A percentile compares a stretch with the other conserved stretches of the same genome.
Evolutionary conservation across 768 basidiomycete species (phyloP).

Genomic region (Pulveroboletus sp.): DNA sequence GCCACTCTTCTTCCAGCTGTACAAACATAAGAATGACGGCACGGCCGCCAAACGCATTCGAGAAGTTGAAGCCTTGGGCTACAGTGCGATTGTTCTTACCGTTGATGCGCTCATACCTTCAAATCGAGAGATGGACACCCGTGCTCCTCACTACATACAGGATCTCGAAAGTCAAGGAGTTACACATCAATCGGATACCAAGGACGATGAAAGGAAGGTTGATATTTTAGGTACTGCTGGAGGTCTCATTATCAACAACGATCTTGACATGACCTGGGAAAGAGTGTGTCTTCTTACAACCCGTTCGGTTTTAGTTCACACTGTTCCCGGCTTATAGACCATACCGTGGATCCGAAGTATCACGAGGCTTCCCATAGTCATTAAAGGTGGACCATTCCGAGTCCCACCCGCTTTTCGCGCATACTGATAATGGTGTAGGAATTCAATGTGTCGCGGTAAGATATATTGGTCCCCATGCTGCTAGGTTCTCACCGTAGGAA

Average conservation of each 20-base stretch:
- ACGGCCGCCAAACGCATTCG: constrained; percentile 68
- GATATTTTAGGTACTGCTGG: constrained; percentile 64
- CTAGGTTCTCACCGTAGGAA: constrained; percentile 30
- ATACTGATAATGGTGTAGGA: constrained; percentile 38
- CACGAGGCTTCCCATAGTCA: constrained; percentile 66
- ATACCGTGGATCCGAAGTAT: constrained; percentile 75
- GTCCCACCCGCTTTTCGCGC: not conserved
- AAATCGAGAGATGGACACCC: constrained; percentile 75
- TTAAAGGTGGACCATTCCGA: constrained; percentile 58
- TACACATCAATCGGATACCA: constrained; percentile 21
- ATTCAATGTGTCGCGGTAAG: constrained; percentile 68
- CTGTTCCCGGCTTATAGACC: constrained; percentile 41
- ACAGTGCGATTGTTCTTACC: constrained; percentile 87
- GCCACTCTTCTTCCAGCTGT: constrained; percentile 79
- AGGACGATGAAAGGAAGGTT: constrained; percentile 32
- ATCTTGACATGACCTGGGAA: constrained; percentile 77
- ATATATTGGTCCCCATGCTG: not conserved
- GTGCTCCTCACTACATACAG: constrained; percentile 55
- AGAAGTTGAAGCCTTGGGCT: constrained; percentile 70
- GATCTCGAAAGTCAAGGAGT: constrained; percentile 47
- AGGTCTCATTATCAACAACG: constrained; percentile 61
- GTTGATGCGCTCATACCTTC: constrained; percentile 86
- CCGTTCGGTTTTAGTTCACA: not conserved
- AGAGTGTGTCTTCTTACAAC: constrained; percentile 37
- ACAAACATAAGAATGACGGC: constrained; percentile 71